Evolutionary conservation across 2,329 filamentous ascomycete genomes (phyloP), one percentile per base, ranked within the genome.

Genomic region (Sclerotiophoma versabilis): DNA sequence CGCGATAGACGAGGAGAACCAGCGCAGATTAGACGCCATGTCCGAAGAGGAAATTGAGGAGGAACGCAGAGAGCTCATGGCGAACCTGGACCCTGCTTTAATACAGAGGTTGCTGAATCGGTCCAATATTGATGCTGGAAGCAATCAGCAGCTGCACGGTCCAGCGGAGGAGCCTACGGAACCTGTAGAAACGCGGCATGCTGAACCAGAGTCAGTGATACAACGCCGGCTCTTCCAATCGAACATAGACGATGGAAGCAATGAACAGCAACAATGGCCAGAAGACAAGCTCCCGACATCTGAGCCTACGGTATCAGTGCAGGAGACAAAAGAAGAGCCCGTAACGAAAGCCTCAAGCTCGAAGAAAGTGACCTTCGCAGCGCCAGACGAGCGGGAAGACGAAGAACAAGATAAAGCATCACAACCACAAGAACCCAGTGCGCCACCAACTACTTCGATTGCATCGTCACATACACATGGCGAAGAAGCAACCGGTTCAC

Each of bases 1-100:
- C 58, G 81, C 83, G 5, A 98, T 99, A 71, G 90, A 93, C 67
- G 83, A 87, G 62, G 92, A 98, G 73, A 99, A 98, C 68, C 84
- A 78, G 37, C 83, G 86, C 53, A 84, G 84, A 56, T 75, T 99
- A 39, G 87, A 87, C 12, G 80, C 81, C 22, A 97, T 99, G 95
- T 90, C 89, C 1, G 78, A 85, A 0, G 84, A 86, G 30, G 91
- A 97, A 75, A 96, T 98, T 54, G 87, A 90, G 58, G 81, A 88
- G 63, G 92, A 95, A 56, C 85, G 89, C 36, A 81, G 86, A 54
- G 93, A 98, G 62, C 79, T 99, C n/a, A 82, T 96, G 71, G 83
- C 81, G n/a, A 86, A 84, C 7, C 76, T 98, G 48, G 89, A 91
- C 59, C 88, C 92, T 2, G 83, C 83, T 0, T 78, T 97, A 26